These are phyloP conservation scores for Ogataea hybrid DNA, from an alignment of 1,139 yeast species.

Conservation along the genomic window DNA sequence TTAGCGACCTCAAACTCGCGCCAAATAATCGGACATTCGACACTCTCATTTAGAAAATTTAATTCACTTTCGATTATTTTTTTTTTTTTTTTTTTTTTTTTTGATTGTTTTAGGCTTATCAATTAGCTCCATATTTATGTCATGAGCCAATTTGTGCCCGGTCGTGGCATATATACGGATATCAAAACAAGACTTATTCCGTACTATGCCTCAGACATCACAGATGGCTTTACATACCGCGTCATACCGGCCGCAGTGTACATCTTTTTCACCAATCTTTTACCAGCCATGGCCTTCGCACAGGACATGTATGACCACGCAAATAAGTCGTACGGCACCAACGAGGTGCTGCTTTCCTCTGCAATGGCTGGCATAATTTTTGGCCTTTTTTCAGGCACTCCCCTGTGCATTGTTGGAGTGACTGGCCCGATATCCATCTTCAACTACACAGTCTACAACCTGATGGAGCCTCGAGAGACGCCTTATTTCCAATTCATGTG, in stretches of 20 bases:
- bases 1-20: not conserved
- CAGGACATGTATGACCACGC: slow-evolving; percentile 96
- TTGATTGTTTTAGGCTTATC: too few relatives aligned
- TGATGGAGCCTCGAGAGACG: slow-evolving; percentile 55
- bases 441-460: slow-evolving; percentile 85
- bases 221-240: slow-evolving; percentile 80
- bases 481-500: slow-evolving; percentile 92
- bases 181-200: slow-evolving; percentile 53
- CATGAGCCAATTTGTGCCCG: slow-evolving; percentile 18
- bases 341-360: slow-evolving; percentile 79
- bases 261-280: slow-evolving; percentile 82
- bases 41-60: slow-evolving; percentile 27
- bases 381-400: slow-evolving; percentile 86
- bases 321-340: slow-evolving; percentile 81
- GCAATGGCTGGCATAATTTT: slow-evolving; percentile 89
- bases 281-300: slow-evolving; percentile 96
- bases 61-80: slow-evolving; percentile 20
- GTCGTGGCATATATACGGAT: slow-evolving; percentile 54
- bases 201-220: slow-evolving; percentile 72
- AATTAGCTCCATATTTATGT: not conserved
- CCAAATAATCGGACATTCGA: not conserved
- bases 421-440: slow-evolving; percentile 94
- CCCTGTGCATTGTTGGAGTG: slow-evolving; percentile 96
- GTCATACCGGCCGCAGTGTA: slow-evolving; percentile 84
- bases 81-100: too few relatives aligned